Conservation (phyloP, 768 basidiomycete genomes). For the Amylocystis lapponica region DNA sequence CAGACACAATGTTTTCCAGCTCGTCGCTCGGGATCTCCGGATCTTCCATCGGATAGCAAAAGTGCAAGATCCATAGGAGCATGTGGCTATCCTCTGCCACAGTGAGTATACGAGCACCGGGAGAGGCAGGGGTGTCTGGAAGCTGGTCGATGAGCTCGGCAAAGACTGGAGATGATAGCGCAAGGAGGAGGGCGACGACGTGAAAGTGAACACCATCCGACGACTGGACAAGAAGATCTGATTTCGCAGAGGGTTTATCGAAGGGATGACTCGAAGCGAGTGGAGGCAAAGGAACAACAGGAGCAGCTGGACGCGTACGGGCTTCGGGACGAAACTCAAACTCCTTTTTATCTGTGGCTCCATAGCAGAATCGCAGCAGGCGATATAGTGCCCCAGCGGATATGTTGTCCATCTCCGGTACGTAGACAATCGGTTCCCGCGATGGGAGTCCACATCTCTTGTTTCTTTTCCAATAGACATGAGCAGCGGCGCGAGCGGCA, state of each 20-base stretch:
- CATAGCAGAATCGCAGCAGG: too few relatives aligned
- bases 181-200: conserved; percentile 3
- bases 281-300: too few relatives aligned
- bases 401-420: too few relatives aligned
- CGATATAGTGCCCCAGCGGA: too few relatives aligned
- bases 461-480: too few relatives aligned
- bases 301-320: too few relatives aligned
- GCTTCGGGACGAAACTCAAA: too few relatives aligned
- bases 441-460: too few relatives aligned
- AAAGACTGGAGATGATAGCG: conserved; percentile 7
- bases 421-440: too few relatives aligned
- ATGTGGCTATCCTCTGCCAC: conserved; percentile 8
- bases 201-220: conserved; percentile 8
- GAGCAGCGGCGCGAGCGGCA: too few relatives aligned
- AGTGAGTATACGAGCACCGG: background rate
- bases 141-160: conserved; percentile 6
- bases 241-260: conserved; percentile 29
- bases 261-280: conserved; percentile 24
- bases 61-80: conserved; percentile 12
- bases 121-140: background rate
- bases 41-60: conserved; percentile 14
- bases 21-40: conserved; percentile 3
- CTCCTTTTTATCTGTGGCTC: too few relatives aligned
- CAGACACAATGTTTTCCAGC: background rate
- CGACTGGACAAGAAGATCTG: conserved; percentile 13